Evolutionary conservation across 2,329 filamentous ascomycete species (phyloP).

Genomic region (Neurospora sp.): DNA sequence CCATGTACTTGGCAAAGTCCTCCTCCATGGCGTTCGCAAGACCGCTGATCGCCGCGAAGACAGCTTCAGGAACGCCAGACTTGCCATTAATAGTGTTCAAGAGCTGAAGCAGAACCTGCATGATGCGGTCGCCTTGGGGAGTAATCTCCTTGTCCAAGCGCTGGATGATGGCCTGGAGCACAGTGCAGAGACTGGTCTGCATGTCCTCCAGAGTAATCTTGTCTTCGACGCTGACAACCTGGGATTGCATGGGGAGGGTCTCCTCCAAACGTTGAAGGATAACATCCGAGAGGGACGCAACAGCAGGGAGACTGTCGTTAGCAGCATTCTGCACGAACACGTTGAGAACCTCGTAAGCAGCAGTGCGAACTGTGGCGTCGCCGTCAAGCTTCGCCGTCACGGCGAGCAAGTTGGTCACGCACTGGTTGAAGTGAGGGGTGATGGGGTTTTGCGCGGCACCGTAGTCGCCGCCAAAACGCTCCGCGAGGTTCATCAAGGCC

Average conservation of each 20-base stretch:
- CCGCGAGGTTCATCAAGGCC: conserved; percentile 96
- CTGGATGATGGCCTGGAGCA: conserved; percentile 83
- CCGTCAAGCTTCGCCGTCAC: conserved; percentile 76
- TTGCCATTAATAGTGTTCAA: conserved; percentile 69
- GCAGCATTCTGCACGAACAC: conserved; percentile 88
- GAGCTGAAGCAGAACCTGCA: conserved; percentile 78
- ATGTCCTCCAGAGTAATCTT: conserved; percentile 94
- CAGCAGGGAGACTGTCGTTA: conserved; percentile 69
- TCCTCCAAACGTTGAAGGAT: conserved; percentile 86
- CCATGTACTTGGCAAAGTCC: conserved; percentile 96
- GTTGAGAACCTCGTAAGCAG: conserved; percentile 94
- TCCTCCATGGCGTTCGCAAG: conserved; percentile 85
- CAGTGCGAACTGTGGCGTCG: conserved; percentile 84
- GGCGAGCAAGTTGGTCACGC: conserved; percentile 72
- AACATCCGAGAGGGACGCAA: conserved; percentile 76
- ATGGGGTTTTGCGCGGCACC: conserved; percentile 71
- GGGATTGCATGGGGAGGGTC: conserved; percentile 78
- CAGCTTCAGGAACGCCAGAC: conserved; percentile 87
- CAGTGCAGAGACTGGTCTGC: conserved; percentile 89
- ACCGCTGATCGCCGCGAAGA: conserved; percentile 88
- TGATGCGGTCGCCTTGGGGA: conserved; percentile 86
- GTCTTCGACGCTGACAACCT: conserved; percentile 95
- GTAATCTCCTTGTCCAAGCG: conserved; percentile 85
- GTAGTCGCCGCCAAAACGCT: conserved; percentile 83
- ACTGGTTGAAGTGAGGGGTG: conserved; percentile 87